Conservation (phyloP, 768 basidiomycete genomes). For the Lyophyllum decastes region DNA sequence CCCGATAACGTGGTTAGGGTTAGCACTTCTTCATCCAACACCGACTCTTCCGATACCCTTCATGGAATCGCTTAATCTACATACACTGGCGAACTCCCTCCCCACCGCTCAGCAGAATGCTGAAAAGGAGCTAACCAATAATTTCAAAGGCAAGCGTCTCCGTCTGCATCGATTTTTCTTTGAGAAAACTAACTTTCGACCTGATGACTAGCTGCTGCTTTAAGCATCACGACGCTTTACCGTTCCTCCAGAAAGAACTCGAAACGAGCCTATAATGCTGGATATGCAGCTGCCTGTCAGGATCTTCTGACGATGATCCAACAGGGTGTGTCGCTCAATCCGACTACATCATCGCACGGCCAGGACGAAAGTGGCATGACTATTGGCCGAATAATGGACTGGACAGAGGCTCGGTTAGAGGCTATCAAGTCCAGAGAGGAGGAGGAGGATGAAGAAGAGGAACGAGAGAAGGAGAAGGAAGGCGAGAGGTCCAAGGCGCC, state of each 20-base stretch:
- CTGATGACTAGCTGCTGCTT: conserved; percentile 62
- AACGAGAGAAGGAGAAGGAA: conserved; percentile 58
- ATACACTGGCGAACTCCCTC: conserved; percentile 75
- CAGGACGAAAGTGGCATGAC: conserved; percentile 63
- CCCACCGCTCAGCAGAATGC: conserved; percentile 74
- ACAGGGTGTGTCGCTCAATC: conserved; percentile 69
- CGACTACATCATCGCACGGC: conserved; percentile 43
- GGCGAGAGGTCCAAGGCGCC: conserved; percentile 29
- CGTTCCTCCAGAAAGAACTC: conserved; percentile 76
- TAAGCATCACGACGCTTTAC: conserved; percentile 84
- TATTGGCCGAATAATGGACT: conserved; percentile 81
- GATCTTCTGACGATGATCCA: conserved; percentile 83
- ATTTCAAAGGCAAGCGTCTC: conserved; percentile 66
- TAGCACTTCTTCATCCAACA: conserved; percentile 11
- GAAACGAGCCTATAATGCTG: conserved; percentile 79
- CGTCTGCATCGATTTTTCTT: conserved; percentile 15
- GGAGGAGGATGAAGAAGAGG: conserved; percentile 83
- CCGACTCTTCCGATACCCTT: conserved; percentile 36
- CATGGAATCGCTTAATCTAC: conserved; percentile 81
- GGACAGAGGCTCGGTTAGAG: conserved; percentile 80
- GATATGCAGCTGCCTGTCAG: conserved; percentile 78
- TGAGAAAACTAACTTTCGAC: conserved; percentile 16
- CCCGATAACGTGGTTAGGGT: conserved; percentile 10
- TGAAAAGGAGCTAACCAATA: conserved; percentile 78
- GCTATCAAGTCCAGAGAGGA: conserved; percentile 75